These are phyloP conservation scores for Amniculicola lignicola DNA, from an alignment of 495 filamentous ascomycete genomes.

Conservation along the genomic window DNA sequence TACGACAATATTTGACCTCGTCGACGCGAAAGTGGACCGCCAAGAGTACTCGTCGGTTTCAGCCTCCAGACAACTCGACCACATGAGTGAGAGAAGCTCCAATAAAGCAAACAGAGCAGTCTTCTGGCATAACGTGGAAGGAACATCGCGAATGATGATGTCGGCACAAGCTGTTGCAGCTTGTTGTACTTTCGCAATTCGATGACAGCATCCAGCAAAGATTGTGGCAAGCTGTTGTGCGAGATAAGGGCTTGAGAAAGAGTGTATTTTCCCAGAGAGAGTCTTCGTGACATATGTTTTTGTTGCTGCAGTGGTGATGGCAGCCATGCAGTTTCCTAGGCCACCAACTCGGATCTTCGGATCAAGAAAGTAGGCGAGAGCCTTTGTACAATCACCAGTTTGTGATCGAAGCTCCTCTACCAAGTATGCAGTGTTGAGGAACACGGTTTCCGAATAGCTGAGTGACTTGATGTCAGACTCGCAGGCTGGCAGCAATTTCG, in stretches of 20 bases:
- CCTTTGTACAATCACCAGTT: slow-evolving; percentile 81
- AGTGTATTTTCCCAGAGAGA: slow-evolving; percentile 62
- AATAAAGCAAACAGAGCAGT: slow-evolving; percentile 86
- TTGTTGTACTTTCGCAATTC: slow-evolving; percentile 82
- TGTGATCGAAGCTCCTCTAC: slow-evolving; percentile 81
- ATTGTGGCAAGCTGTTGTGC: slow-evolving; percentile 81
- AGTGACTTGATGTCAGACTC: slow-evolving; percentile 74
- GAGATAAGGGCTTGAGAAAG: slow-evolving; percentile 79
- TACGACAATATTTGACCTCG: slow-evolving; percentile 70
- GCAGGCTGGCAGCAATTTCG: slow-evolving; percentile 65
- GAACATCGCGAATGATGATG: slow-evolving; percentile 75
- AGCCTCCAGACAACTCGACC: slow-evolving; percentile 86
- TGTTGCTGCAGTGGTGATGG: slow-evolving; percentile 70
- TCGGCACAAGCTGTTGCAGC: slow-evolving; percentile 78
- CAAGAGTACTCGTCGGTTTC: slow-evolving; percentile 93
- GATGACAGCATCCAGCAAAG: slow-evolving; percentile 85
- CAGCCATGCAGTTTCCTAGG: slow-evolving; percentile 81
- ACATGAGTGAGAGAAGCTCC: slow-evolving; percentile 89
- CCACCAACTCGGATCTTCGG: slow-evolving; percentile 74
- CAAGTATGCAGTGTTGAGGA: slow-evolving; percentile 79
- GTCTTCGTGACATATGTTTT: slow-evolving; percentile 70
- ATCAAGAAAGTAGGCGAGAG: slow-evolving; percentile 86
- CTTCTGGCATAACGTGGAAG: slow-evolving; percentile 85
- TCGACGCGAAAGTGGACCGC: slow-evolving; percentile 71
- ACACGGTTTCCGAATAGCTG: slow-evolving; percentile 83